Conservation (phyloP, 2,329 filamentous ascomycete genomes). For the Penicillium verrucosum region DNA sequence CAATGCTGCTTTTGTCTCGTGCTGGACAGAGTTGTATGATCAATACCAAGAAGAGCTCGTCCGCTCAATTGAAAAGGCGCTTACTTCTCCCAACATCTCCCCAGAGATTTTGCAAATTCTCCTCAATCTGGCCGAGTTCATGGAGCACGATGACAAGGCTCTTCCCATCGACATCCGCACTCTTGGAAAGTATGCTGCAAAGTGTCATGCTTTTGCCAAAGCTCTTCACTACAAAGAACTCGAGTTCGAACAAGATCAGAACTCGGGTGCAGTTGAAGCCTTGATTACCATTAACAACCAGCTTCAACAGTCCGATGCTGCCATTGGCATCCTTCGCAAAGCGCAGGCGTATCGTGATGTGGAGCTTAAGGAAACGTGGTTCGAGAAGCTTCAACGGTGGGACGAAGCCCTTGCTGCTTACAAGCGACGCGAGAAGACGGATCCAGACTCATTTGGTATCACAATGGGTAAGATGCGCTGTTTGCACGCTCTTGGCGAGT, state of each 20-base stretch:
- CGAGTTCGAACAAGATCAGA: constrained; percentile 97
- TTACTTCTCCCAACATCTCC: constrained; percentile 92
- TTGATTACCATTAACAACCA: constrained; percentile 99
- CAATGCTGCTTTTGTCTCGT: constrained; percentile 98
- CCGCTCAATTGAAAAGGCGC: constrained; percentile 88
- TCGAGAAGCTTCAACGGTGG: constrained; percentile 97
- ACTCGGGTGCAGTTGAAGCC: constrained; percentile 89
- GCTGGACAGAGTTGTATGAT: constrained; percentile 96
- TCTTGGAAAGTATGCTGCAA: constrained; percentile 88
- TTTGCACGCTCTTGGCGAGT: constrained; percentile 93
- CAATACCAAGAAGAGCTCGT: constrained; percentile 97
- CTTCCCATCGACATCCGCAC: constrained; percentile 95
- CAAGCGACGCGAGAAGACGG: constrained; percentile 74
- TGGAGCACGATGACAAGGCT: constrained; percentile 99
- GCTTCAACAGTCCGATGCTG: constrained; percentile 95
- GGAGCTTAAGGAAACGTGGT: constrained; percentile 96
- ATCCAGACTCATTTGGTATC: constrained; percentile 80
- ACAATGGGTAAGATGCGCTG: constrained; percentile 99
- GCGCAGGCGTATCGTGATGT: constrained; percentile 96
- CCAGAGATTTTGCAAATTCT: constrained; percentile 92
- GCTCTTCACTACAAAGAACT: constrained; percentile 98
- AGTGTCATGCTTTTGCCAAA: constrained; percentile 97
- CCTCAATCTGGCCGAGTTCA: constrained; percentile 96
- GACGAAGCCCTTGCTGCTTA: constrained; percentile 94
- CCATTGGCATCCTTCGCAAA: constrained; percentile 94